Conservation (phyloP, 345 rosid genomes). For the Eucalyptus grandis region DNA sequence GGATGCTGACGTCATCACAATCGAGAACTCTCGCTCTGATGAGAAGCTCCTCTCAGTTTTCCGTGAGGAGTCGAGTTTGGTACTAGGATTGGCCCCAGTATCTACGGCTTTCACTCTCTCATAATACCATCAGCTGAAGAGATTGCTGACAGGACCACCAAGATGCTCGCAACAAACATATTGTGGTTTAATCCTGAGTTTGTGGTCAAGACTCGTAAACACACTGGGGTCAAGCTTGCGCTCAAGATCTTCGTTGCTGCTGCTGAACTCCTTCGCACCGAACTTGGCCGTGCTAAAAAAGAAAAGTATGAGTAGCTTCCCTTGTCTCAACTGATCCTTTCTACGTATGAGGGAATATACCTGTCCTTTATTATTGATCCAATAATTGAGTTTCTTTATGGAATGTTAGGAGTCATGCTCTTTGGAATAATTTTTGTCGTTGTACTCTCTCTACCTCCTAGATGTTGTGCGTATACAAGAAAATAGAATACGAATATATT, state of each 20-base stretch:
- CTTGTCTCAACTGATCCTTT: too few species aligned
- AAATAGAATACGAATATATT: too few species aligned
- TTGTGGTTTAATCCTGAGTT: slow-evolving; percentile 98
- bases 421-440: too few species aligned
- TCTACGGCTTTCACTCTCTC: background rate
- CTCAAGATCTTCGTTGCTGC: slow-evolving; percentile 76
- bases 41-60: slow-evolving; percentile 94
- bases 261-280: slow-evolving; percentile 79
- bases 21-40: slow-evolving; percentile 94
- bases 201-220: slow-evolving; percentile 87
- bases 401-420: too few species aligned
- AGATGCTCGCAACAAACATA: slow-evolving; percentile 89
- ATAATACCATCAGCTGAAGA: slow-evolving; percentile 19
- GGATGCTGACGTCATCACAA: slow-evolving; percentile 35
- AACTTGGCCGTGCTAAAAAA: too few species aligned
- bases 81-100: slow-evolving; percentile 96
- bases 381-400: too few species aligned
- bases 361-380: too few species aligned
- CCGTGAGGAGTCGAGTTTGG: slow-evolving; percentile 94
- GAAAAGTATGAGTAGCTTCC: too few species aligned
- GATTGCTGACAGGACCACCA: slow-evolving; percentile 83
- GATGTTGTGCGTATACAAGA: too few species aligned
- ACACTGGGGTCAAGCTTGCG: slow-evolving; percentile 87
- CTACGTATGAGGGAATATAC: too few species aligned
- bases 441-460: too few species aligned